Conservation (phyloP, 768 basidiomycete genomes). For the Lentinula detonsa region DNA sequence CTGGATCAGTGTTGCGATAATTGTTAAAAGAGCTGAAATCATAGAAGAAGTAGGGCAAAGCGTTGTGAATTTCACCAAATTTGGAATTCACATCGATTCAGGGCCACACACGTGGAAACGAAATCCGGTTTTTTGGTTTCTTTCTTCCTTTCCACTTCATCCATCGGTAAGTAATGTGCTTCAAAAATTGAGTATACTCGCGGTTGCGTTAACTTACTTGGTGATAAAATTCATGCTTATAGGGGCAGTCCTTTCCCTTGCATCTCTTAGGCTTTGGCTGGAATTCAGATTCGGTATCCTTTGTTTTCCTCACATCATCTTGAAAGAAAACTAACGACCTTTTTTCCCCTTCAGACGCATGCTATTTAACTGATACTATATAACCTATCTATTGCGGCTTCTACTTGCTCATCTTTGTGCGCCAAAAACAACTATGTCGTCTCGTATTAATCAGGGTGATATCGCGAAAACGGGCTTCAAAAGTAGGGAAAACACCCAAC, state of each 20-base stretch:
- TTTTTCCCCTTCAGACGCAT: not conserved
- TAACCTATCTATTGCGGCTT: not conserved
- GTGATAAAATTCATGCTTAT: not conserved
- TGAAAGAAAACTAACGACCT: not conserved
- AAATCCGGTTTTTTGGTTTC: not conserved
- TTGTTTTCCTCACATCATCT: not conserved
- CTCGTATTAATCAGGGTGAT: not conserved
- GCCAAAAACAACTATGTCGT: not conserved
- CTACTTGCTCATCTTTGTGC: not conserved
- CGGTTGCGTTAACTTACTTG: too few relatives aligned
- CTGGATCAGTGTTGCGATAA: too few relatives aligned
- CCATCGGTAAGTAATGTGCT: not conserved
- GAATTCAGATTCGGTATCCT: not conserved
- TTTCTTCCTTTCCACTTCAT: not conserved
- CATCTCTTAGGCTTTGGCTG: not conserved
- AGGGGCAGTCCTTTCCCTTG: not conserved
- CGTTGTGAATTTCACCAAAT: too few relatives aligned
- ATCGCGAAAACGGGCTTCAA: not conserved
- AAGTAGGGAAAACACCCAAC: not conserved
- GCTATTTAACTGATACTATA: conserved; percentile 2
- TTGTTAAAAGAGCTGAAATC: too few relatives aligned
- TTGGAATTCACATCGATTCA: not conserved
- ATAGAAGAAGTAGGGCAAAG: too few relatives aligned
- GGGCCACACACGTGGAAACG: not conserved
- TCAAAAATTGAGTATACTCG: not conserved